Base-by-base conservation (phyloP, 768 basidiomycete species). In the Epithele typhae region DNA sequence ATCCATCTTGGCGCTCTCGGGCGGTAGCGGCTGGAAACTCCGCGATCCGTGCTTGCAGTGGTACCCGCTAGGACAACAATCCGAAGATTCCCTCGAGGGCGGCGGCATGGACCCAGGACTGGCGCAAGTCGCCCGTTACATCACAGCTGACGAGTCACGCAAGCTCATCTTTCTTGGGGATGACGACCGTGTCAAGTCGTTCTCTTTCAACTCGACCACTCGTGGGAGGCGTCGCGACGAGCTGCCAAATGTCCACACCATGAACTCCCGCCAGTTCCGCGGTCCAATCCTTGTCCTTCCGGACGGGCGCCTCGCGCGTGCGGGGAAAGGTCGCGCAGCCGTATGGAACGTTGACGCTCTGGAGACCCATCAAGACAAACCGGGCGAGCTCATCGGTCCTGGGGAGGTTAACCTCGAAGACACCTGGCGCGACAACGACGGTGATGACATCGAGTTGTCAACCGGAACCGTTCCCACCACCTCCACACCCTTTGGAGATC, bases 101-200 rank as follows among this genome's bases (percentile, higher is more conserved):
- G 43, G 37, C 11, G 25, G 44, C 15, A 37, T 63, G 22, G 43
- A 58, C 12, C 42, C 61, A 22, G 61, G 59, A 6, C 55, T 70
- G 5, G 45, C 53, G 3, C 42, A 53, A 4, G 46, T 61, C 27
- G 62, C 63, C 6, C 49, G 40, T 15, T 25, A 60, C 22, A 40
- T 60, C 9, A 49, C 54, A 1, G 51, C 63, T 10, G 68, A 72
- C 49, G 67, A 67, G 8, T 50, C 53, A 10, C 61, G 65, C 25
- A 68, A 64, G 33, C 64, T 74, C 9, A 53, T 73, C 3, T 69
- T 68, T 46, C 59, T 62, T 2, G 71, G 61, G 1, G 71, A 74
- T 45, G 37, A 34, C 9, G 48, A 56, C 14, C 53, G 68, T 10
- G 49, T 73, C 49, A 74, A 73, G 47, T 69, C 70, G 0, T 76